Evolutionary conservation across 306 rosid genomes (phyloP), one percentile per base, ranked within the genome.

Genomic region (Gynostemma pentaphyllum): DNA sequence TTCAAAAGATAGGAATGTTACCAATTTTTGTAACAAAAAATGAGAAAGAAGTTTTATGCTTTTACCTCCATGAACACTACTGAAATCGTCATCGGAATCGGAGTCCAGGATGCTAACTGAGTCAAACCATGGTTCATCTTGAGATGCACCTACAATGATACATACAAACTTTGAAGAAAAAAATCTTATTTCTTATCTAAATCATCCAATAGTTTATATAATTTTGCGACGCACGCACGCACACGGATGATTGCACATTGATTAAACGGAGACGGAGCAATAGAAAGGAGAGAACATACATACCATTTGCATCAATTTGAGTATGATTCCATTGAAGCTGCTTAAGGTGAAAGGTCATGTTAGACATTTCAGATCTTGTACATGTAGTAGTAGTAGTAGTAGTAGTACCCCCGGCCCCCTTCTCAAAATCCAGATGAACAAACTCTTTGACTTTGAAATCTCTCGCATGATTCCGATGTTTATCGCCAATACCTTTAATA

Each of bases 91-190:
- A 76, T 86, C 96, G 32, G 87, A 85, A 71, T 91, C 98, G 48
- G 98, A 82, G 4, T 82, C 96, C 42, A 88, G 27, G 47, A 85
- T 83, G 70, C 92, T 85, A 59, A 68, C 76, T 9, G 98, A 83
- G 77, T 91, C 98, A 68, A 82, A 91, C 96, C 96, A 91, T 37
- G 89, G 77, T 36, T 91, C 98, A 60, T 80, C 98, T 74, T 76
- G 86, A 78, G 77, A 80, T 45, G 68, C 59, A 57, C 89, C 97
- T 90, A 68, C 64, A 73, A 54, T 21, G 40, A 40, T 16, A 26
- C 53, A n/a, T n/a, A n/a, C n/a, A n/a, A n/a, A 45, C 32, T 21
- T 55, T 9, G 28, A 26, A 46, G 66, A 10, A 4, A 37, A 4
- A 36, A 50, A 57, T 36, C 28, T 19, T 34, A 36, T 11, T 36